Base-by-base conservation (phyloP, 768 basidiomycete genomes). In the Boletus tomentosulus region DNA sequence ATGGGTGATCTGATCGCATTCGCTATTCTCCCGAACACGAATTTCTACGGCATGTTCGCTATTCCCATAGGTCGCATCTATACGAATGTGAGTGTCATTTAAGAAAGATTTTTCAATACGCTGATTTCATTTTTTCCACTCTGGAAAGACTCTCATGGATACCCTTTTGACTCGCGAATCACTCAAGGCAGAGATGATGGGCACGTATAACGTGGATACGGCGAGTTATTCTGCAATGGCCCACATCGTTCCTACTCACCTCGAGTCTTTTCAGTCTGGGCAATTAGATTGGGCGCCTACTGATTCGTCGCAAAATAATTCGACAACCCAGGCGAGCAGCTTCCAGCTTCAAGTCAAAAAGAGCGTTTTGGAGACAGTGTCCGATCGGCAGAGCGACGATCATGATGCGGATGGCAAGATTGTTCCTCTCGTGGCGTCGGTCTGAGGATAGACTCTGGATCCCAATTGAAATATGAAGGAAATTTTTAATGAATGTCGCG, bases 1-100 rank as follows among this genome's bases (percentile, higher is more conserved):
- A 57, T 81, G 34, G 77, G 72, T 2, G 79, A 82, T 61, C 61
- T 83, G 27, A 73, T 80, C 33, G 59, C 68, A 0, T 73, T 73
- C 56, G 11, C 66, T 6, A 44, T 52, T 22, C 55, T 62, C 13
- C 66, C 67, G 1, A 57, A 54, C 10, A 70, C 72, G 3, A 71
- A 67, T 34, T 43, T 73, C 2, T 76, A 70, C 37, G 60, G 65
- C 24, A 68, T 77, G 62, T 77, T 78, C 44, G 65, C 69, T 4
- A 62, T 75, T 10, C 71, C 75, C 1, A 61, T 76, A 24, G 73
- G 76, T 24, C 72, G 75, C 16, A 76, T 80, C 51, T 65, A 73
- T 54, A 78, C 77, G 4, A 79, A 80, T 50, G 78, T 79, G 50
- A 62, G 76, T 53, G 5, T 41, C 13, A 2, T 35, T 8, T 1